Evolutionary conservation across 306 rosid species (phyloP).

Genomic region (Cicer pinnatifidum): DNA sequence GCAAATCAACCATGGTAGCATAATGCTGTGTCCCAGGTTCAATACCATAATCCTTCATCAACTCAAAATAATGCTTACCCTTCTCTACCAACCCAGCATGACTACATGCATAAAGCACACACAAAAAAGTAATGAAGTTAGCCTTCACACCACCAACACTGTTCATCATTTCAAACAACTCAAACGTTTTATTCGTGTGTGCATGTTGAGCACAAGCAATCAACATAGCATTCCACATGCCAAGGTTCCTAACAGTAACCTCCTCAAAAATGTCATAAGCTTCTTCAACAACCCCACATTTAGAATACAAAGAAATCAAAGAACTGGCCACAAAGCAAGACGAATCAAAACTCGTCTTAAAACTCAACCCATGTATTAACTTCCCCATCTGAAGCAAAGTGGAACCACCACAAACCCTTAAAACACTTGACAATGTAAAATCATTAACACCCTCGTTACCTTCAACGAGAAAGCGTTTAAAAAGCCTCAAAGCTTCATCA

Average conservation of each 20-base stretch:
- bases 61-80: slow-evolving; percentile 60
- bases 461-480: slow-evolving; percentile 58
- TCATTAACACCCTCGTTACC: slow-evolving; percentile 65
- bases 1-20: slow-evolving; percentile 81
- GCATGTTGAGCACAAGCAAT: slow-evolving; percentile 86
- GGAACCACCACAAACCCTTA: slow-evolving; percentile 67
- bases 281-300: slow-evolving; percentile 77
- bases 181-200: slow-evolving; percentile 60
- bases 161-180: slow-evolving; percentile 58
- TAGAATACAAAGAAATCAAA: slow-evolving; percentile 70
- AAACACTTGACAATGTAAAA: slow-evolving; percentile 79
- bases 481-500: slow-evolving; percentile 67
- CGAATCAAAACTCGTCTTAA: slow-evolving; percentile 69
- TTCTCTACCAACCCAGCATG: slow-evolving; percentile 82
- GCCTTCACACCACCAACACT: slow-evolving; percentile 72
- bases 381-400: slow-evolving; percentile 78
- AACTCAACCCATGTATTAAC: slow-evolving; percentile 73
- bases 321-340: slow-evolving; percentile 85
- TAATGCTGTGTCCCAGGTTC: slow-evolving; percentile 79
- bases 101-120: slow-evolving; percentile 85
- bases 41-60: slow-evolving; percentile 72
- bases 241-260: slow-evolving; percentile 65
- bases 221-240: slow-evolving; percentile 91
- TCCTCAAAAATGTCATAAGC: slow-evolving; percentile 72
- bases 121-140: slow-evolving; percentile 81